Evolutionary conservation across 345 rosid species (phyloP).

Genomic region (Populus ilicifolia): DNA sequence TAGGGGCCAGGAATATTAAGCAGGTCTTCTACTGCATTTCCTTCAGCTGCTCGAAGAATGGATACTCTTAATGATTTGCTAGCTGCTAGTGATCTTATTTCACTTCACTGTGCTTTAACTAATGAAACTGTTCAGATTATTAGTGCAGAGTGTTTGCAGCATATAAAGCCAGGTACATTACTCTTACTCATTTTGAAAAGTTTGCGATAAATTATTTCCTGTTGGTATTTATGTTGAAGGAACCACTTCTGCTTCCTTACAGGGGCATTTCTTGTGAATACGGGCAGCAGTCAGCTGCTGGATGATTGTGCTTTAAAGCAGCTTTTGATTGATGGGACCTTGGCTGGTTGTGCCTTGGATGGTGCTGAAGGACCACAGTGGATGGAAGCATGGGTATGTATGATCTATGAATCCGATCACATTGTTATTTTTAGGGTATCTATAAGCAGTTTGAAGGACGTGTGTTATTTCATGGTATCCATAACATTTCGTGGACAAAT

Average conservation of each 20-base stretch:
- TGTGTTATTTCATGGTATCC: neutral
- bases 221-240: neutral
- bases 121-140: slow-evolving; percentile 90
- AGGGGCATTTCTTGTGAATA: slow-evolving; percentile 98
- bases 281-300: slow-evolving; percentile 88
- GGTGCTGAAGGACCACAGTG: slow-evolving; percentile 99
- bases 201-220: neutral
- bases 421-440: slow-evolving; percentile 1
- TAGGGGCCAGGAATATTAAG: slow-evolving; percentile 65
- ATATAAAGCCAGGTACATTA: slow-evolving; percentile 78
- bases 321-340: slow-evolving; percentile 87
- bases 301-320: slow-evolving; percentile 94
- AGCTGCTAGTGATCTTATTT: slow-evolving; percentile 92
- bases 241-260: slow-evolving; percentile 3
- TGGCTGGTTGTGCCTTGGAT: slow-evolving; percentile 97
- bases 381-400: slow-evolving; percentile 99
- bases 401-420: slow-evolving; percentile 10
- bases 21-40: slow-evolving; percentile 62
- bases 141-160: slow-evolving; percentile 93
- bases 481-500: neutral
- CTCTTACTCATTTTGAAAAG: neutral
- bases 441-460: neutral
- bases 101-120: slow-evolving; percentile 85
- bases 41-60: slow-evolving; percentile 93
- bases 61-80: slow-evolving; percentile 93